A percentile compares a stretch with the other conserved stretches of the same genome.
These are phyloP conservation scores for Venturia aucupariae DNA, from an alignment of 2,329 filamentous ascomycete genomes.

Conservation along the genomic window DNA sequence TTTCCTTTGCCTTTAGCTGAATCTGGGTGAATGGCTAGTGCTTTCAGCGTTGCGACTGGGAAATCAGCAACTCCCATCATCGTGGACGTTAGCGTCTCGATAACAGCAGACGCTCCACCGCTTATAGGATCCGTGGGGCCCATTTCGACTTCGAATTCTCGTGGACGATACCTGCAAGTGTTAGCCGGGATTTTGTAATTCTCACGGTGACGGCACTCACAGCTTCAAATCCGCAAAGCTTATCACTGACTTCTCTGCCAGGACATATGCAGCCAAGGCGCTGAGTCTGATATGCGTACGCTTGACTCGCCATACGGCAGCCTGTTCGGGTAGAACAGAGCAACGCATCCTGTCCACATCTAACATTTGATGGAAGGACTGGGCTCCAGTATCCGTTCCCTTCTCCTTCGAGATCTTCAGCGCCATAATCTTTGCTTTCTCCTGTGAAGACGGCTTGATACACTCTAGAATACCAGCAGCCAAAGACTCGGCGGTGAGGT, in stretches of 20 bases:
- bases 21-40: constrained; percentile 36
- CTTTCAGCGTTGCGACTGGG: constrained; percentile 45
- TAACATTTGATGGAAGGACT: constrained; percentile 42
- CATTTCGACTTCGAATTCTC: constrained; percentile 31
- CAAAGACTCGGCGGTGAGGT: constrained; percentile 36
- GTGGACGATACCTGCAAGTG: constrained; percentile 25
- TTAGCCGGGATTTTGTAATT: background rate
- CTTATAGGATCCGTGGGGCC: constrained; percentile 32
- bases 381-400: constrained; percentile 33
- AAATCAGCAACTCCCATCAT: constrained; percentile 74
- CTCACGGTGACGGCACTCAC: background rate
- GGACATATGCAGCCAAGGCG: constrained; percentile 15
- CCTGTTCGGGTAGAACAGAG: constrained; percentile 54
- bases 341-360: constrained; percentile 60
- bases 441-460: constrained; percentile 29
- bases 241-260: constrained; percentile 13
- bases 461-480: constrained; percentile 38
- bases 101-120: constrained; percentile 59
- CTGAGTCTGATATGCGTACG: constrained; percentile 15
- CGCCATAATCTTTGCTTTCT: constrained; percentile 31
- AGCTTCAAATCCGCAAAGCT: constrained; percentile 15
- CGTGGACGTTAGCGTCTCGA: constrained; percentile 75
- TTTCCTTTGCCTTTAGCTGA: constrained; percentile 19
- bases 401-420: constrained; percentile 34
- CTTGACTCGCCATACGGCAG: constrained; percentile 55